Conservation (phyloP, 2,329 filamentous ascomycete species). For the Aspergillus fijiensis region DNA sequence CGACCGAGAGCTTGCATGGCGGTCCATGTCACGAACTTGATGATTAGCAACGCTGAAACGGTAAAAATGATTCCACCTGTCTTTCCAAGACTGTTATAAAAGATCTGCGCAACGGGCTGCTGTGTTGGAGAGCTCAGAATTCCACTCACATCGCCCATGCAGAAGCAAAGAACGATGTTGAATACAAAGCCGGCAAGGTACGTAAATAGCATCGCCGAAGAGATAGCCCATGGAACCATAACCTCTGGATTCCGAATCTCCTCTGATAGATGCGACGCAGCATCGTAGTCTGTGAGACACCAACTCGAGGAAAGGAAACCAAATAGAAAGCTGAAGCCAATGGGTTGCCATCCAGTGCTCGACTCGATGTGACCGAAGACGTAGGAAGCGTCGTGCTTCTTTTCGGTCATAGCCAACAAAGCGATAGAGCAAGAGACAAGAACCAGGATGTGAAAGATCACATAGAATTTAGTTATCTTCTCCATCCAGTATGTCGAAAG, state of each 20-base stretch:
- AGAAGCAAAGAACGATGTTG: constrained; percentile 7
- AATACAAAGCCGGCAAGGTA: constrained; percentile 5
- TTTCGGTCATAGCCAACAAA: background rate
- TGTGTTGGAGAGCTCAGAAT: background rate
- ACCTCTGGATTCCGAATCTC: constrained; percentile 5
- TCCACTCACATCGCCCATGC: constrained; percentile 1
- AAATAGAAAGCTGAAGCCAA: constrained; percentile 3
- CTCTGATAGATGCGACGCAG: background rate
- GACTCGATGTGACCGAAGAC: constrained; percentile 4
- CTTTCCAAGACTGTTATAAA: constrained; percentile 4
- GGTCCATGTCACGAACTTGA: constrained; percentile 4
- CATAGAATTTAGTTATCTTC: constrained; percentile 7
- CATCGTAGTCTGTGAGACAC: constrained; percentile 4
- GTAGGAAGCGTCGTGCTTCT: constrained; percentile 5
- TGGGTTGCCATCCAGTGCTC: constrained; percentile 1
- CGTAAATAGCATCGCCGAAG: constrained; percentile 4
- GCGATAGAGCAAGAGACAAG: constrained; percentile 1
- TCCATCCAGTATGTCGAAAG: constrained; percentile 7
- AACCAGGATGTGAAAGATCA: constrained; percentile 4
- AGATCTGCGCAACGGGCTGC: constrained; percentile 6
- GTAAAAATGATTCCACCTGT: constrained; percentile 1
- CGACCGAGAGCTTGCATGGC: constrained; percentile 5
- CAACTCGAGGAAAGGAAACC: constrained; percentile 4
- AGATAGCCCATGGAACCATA: constrained; percentile 5
- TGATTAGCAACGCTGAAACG: constrained; percentile 1